Percentiles rank a stretch among this genome's conserved stretches.
phyloP scores from a whole-genome alignment of 1,284 basidiomycete species.

The Golubevia sp. region DNA sequence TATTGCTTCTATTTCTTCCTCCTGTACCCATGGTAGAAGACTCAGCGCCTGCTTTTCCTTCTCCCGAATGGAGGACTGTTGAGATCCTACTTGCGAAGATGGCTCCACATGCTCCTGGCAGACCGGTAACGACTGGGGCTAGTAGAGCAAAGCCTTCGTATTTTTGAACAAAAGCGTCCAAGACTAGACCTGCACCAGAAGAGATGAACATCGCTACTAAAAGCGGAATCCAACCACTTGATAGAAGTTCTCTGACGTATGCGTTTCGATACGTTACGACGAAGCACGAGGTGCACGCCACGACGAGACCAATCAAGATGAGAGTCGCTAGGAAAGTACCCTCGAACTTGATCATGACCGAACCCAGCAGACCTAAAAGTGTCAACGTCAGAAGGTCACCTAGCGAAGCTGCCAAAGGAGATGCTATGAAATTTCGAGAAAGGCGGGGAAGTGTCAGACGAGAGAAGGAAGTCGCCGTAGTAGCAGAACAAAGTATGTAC shows the following conservation, averaged over 20 bases:
- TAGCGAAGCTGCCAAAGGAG: slow-evolving; percentile 86
- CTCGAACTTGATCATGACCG: slow-evolving; percentile 56
- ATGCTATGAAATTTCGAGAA: slow-evolving; percentile 83
- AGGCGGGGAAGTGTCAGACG: too few relatives aligned
- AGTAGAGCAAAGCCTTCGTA: slow-evolving; percentile 88
- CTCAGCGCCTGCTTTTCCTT: too few relatives aligned
- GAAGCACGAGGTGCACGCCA: slow-evolving; percentile 69
- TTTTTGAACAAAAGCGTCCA: slow-evolving; percentile 82
- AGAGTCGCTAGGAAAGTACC: slow-evolving; percentile 62
- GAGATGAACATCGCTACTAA: slow-evolving; percentile 91
- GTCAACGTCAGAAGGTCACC: slow-evolving; percentile 85
- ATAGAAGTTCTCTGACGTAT: slow-evolving; percentile 73
- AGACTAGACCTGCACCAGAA: slow-evolving; percentile 84
- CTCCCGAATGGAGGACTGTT: slow-evolving; percentile 79
- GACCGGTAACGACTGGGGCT: slow-evolving; percentile 83
- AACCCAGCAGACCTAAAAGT: slow-evolving; percentile 59
- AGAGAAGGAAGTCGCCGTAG: slow-evolving; percentile 1
- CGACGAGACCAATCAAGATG: slow-evolving; percentile 70
- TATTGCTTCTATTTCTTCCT: neutral
- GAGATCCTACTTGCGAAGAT: slow-evolving; percentile 90
- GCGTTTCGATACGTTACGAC: slow-evolving; percentile 69
- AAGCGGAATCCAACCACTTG: slow-evolving; percentile 85
- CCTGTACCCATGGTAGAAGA: neutral
- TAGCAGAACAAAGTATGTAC: neutral
- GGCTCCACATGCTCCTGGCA: slow-evolving; percentile 85